Evolutionary conservation across 805 yeast genomes (phyloP).

Genomic region (Saturnispora saitoi): DNA sequence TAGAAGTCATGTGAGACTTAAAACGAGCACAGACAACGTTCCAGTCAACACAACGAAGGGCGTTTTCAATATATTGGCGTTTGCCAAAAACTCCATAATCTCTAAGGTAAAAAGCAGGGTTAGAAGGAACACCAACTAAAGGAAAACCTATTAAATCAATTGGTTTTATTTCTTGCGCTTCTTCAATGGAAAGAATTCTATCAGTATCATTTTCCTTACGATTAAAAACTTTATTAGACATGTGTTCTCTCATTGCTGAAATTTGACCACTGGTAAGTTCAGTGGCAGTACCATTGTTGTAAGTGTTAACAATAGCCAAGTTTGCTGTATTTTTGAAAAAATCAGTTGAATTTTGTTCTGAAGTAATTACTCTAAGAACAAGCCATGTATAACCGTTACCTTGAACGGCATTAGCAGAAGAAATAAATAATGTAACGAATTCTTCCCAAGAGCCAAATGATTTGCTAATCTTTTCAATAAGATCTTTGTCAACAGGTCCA

Average conservation of each 20-base stretch:
- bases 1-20: constrained; percentile 3
- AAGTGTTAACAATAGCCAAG: constrained; percentile 70
- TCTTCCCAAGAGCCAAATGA: constrained; percentile 74
- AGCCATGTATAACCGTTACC: constrained; percentile 94
- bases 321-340: constrained; percentile 28
- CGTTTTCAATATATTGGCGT: constrained; percentile 59
- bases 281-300: constrained; percentile 81
- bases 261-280: constrained; percentile 47
- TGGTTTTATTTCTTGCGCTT: constrained; percentile 37
- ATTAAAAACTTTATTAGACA: constrained; percentile 9
- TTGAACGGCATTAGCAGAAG: constrained; percentile 60
- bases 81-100: constrained; percentile 80
- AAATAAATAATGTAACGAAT: constrained; percentile 59
- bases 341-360: constrained; percentile 12
- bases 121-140: constrained; percentile 60
- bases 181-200: constrained; percentile 29
- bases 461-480: constrained; percentile 41
- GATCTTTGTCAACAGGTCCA: constrained; percentile 17
- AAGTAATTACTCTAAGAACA: constrained; percentile 43
- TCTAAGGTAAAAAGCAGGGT: constrained; percentile 58
- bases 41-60: constrained; percentile 83
- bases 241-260: constrained; percentile 13
- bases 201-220: constrained; percentile 10
- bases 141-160: constrained; percentile 41
- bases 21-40: constrained; percentile 35